Conservation (phyloP, 2,329 filamentous ascomycete species). For the Pochonia chlamydosporia region DNA sequence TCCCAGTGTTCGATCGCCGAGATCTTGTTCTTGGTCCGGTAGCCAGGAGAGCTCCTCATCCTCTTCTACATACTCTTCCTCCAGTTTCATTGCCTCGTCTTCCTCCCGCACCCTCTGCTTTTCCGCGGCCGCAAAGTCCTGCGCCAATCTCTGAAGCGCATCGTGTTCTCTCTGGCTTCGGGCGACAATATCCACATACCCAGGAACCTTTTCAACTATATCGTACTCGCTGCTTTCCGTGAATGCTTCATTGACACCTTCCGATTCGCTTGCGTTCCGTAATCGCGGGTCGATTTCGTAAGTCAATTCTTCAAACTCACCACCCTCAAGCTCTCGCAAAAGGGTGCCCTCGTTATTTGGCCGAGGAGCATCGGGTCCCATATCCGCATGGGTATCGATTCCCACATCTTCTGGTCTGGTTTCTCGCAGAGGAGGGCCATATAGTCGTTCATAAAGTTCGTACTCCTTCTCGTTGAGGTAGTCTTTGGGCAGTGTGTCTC, state of each 20-base stretch:
- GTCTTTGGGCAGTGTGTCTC: slow-evolving; percentile 67
- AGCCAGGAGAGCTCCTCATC: slow-evolving; percentile 20
- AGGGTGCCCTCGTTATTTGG: slow-evolving; percentile 36
- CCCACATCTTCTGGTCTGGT: slow-evolving; percentile 55
- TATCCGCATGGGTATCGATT: slow-evolving; percentile 35
- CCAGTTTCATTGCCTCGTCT: slow-evolving; percentile 14
- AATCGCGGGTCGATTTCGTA: slow-evolving; percentile 27
- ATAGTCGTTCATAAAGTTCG: slow-evolving; percentile 70
- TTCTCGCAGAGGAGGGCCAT: slow-evolving; percentile 66
- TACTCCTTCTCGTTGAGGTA: slow-evolving; percentile 67
- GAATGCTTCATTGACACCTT: slow-evolving; percentile 6
- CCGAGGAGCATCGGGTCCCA: slow-evolving; percentile 18
- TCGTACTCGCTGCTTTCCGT: slow-evolving; percentile 18
- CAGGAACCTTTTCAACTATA: slow-evolving; percentile 20
- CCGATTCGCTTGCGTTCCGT: slow-evolving; percentile 6
- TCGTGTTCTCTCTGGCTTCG: slow-evolving; percentile 50
- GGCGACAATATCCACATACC: slow-evolving; percentile 42
- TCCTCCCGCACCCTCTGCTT: slow-evolving; percentile 28
- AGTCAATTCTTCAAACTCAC: slow-evolving; percentile 56
- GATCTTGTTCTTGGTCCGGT: slow-evolving; percentile 23
- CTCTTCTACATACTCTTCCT: slow-evolving; percentile 19
- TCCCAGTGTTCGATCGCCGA: slow-evolving; percentile 25
- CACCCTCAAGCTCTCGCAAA: slow-evolving; percentile 49
- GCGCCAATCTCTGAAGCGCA: slow-evolving; percentile 49
- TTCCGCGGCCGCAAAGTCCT: slow-evolving; percentile 46